Conservation (phyloP, 345 rosid genomes). For the Eucalyptus regnans region DNA sequence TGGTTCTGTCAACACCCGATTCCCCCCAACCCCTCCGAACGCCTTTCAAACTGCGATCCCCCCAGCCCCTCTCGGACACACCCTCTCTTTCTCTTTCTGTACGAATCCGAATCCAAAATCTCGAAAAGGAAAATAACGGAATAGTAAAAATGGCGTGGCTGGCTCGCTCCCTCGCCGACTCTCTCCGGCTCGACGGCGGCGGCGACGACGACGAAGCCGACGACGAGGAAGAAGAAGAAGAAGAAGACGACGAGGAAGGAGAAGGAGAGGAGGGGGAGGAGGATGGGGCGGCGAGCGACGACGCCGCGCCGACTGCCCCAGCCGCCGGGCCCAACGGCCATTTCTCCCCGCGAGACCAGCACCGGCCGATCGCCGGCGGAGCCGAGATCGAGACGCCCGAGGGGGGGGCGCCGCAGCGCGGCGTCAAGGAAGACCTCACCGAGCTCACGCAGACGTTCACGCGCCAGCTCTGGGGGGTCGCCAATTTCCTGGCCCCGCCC, state of each 20-base stretch:
- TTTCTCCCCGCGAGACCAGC: not conserved
- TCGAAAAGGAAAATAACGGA: not conserved
- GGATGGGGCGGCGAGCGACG: not conserved
- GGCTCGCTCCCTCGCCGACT: slow-evolving; percentile 70
- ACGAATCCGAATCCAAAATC: not conserved
- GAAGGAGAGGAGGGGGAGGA: not conserved
- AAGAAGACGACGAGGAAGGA: not conserved
- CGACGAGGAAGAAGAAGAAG: not conserved
- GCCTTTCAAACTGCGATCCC: not conserved
- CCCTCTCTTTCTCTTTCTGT: not conserved
- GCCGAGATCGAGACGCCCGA: slow-evolving; percentile 6
- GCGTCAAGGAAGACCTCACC: slow-evolving; percentile 79
- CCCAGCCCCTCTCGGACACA: not conserved
- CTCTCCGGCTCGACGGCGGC: slow-evolving; percentile 64
- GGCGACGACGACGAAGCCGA: slow-evolving; percentile 20
- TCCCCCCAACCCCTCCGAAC: not conserved
- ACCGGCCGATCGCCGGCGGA: not conserved
- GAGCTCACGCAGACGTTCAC: slow-evolving; percentile 65
- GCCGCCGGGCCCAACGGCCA: not conserved
- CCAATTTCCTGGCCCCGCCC: slow-evolving; percentile 78
- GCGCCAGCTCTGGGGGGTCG: slow-evolving; percentile 89
- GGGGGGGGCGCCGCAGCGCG: slow-evolving; percentile 40
- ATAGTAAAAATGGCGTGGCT: slow-evolving; percentile 60
- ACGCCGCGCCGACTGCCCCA: slow-evolving; percentile 4
- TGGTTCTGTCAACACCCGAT: not conserved